Percentiles rank a stretch among this genome's conserved stretches.
Evolutionary conservation across 805 yeast species (phyloP).

Genomic region (Teunomyces pallodes): DNA sequence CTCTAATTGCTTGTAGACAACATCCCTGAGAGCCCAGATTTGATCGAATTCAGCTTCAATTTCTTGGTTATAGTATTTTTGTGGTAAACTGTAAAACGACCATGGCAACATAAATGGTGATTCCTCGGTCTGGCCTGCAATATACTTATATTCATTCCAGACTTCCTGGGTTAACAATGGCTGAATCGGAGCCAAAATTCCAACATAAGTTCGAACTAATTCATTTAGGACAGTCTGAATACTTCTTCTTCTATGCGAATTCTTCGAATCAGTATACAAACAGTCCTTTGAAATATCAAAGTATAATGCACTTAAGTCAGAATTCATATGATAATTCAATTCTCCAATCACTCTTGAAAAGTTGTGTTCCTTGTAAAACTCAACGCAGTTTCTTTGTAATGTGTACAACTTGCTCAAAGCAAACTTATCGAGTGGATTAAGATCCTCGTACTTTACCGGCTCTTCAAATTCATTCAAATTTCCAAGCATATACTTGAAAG

Average conservation of each 20-base stretch:
- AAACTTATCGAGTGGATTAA: slow-evolving; percentile 55
- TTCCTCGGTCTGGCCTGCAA: slow-evolving; percentile 18
- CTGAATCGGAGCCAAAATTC: slow-evolving; percentile 72
- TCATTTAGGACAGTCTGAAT: slow-evolving; percentile 66
- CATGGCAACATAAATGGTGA: slow-evolving; percentile 53
- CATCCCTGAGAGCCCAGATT: slow-evolving; percentile 48
- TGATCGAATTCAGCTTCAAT: slow-evolving; percentile 44
- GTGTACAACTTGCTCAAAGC: slow-evolving; percentile 53
- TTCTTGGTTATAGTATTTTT: slow-evolving; percentile 27
- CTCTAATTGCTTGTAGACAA: slow-evolving; percentile 53
- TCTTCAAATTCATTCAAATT: slow-evolving; percentile 51
- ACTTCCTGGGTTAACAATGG: slow-evolving; percentile 88
- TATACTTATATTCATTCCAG: slow-evolving; percentile 59
- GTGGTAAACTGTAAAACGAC: slow-evolving; percentile 28
- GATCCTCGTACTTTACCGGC: slow-evolving; percentile 35
- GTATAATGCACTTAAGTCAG: slow-evolving; percentile 75
- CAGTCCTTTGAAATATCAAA: slow-evolving; percentile 85
- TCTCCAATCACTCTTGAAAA: slow-evolving; percentile 70
- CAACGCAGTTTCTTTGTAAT: slow-evolving; percentile 42
- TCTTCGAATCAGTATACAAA: slow-evolving; percentile 64
- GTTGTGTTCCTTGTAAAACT: slow-evolving; percentile 54
- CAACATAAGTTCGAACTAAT: slow-evolving; percentile 59
- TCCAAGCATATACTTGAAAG: slow-evolving; percentile 79
- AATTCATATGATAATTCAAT: slow-evolving; percentile 69
- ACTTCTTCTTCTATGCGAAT: slow-evolving; percentile 50